Evolutionary conservation across 306 rosid species (phyloP), one percentile per base, ranked within the genome.

Genomic region (Oxytropis ochrocephala): DNA sequence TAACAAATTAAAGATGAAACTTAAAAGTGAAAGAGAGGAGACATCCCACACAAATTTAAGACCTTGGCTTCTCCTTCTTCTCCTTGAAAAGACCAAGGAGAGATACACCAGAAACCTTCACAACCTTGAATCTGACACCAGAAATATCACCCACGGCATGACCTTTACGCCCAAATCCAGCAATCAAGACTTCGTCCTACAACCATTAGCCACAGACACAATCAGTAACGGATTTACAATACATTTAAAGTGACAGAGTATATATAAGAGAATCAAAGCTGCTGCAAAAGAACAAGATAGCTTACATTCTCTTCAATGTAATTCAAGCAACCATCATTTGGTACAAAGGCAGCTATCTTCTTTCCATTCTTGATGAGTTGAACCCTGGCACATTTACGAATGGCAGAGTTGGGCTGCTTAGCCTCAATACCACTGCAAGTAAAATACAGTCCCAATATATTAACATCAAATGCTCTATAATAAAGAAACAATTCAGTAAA

Each of bases 71-170:
- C 29, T 24, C 29, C 29, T 24, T 24, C 29, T 24, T 24, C 29
- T 24, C 29, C 29, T 24, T 24, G 80, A 88, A 88, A 29, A 88
- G 89, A 29, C 91, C 88, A 12, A 85, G 57, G 12, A 88, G 87
- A 30, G 88, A 85, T 50, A 86, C 91, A 72, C 89, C 85, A 11
- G 86, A 83, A 36, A 84, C 89, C 74, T 85, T 86, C 54, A 88
- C 88, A 10, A 88, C 91, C 86, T 88, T 84, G 80, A 88, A 86
- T 17, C 91, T 73, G 29, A 88, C 91, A 13, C 95, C 95, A 1
- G 95, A 86, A 74, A 88, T 86, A 84, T 88, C 95, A 60, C 95
- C 95, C 1, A 85, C 95, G 1, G 95, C 95, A 38, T 88, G 95
- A 64, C 95, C 91, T 62, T 86, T 86, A 1, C 88, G 73, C 56